Conservation (phyloP, 176 grass and related monocot genomes). For the Bromus sterilis region DNA sequence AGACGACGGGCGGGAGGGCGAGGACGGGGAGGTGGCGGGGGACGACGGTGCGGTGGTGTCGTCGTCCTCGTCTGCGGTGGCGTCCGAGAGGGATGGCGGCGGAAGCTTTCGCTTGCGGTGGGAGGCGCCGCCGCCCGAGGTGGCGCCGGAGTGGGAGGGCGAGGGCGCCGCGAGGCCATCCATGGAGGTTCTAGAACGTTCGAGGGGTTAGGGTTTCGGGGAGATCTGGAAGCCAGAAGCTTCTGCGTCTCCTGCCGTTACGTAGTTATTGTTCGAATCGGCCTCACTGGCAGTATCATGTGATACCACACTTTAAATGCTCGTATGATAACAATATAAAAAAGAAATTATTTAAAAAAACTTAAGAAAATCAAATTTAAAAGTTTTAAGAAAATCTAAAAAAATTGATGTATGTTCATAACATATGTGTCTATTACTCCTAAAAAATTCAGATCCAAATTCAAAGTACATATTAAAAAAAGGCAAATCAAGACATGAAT, state of each 20-base stretch:
- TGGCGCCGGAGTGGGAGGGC: conserved; percentile 75
- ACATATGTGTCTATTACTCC: too few relatives aligned
- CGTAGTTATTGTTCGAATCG: too few relatives aligned
- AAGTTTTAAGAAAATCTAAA: too few relatives aligned
- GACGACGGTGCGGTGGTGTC: conserved; percentile 54
- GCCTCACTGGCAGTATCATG: too few relatives aligned
- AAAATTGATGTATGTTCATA: too few relatives aligned
- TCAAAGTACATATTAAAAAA: too few relatives aligned
- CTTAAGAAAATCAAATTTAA: too few relatives aligned
- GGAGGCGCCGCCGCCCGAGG: conserved; percentile 63
- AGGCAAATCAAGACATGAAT: too few relatives aligned
- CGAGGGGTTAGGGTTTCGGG: conserved; percentile 31
- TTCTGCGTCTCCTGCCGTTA: not conserved
- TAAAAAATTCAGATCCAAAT: too few relatives aligned
- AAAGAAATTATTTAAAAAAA: too few relatives aligned
- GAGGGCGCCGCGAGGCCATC: conserved; percentile 71
- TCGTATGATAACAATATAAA: too few relatives aligned
- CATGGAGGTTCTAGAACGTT: conserved; percentile 45
- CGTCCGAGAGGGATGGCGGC: conserved; percentile 61
- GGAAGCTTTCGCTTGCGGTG: conserved; percentile 94
- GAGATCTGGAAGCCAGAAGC: conserved; percentile 26
- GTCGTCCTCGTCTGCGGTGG: conserved; percentile 76
- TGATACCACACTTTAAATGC: too few relatives aligned
- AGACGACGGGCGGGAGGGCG: conserved; percentile 31
- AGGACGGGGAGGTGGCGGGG: conserved; percentile 39